Percentiles rank a stretch among this genome's conserved stretches.
Conservation (phyloP, 2,329 filamentous ascomycete genomes). For the Alternaria postmessia region DNA sequence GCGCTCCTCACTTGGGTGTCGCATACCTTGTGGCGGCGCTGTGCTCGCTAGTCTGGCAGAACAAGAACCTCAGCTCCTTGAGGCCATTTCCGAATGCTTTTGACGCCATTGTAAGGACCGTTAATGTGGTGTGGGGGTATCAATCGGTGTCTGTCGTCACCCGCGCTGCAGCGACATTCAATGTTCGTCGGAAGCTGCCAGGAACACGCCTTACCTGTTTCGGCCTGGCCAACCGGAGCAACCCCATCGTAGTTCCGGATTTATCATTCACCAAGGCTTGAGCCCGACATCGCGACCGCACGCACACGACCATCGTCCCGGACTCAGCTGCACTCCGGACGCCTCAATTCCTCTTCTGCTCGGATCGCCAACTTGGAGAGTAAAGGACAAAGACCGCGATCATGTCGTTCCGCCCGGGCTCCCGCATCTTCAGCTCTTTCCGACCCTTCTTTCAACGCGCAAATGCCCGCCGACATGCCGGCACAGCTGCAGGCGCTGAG, state of each 20-base stretch:
- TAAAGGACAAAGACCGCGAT: slow-evolving; percentile 29
- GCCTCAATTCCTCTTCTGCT: slow-evolving; percentile 51
- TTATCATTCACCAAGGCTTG: slow-evolving; percentile 22
- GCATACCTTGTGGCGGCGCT: slow-evolving; percentile 85
- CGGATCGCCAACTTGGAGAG: not conserved
- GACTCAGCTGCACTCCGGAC: not conserved
- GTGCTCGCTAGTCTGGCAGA: slow-evolving; percentile 93
- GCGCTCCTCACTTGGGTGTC: slow-evolving; percentile 7
- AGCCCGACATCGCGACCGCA: slow-evolving; percentile 27
- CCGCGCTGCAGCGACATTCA: slow-evolving; percentile 16
- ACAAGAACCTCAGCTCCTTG: slow-evolving; percentile 96
- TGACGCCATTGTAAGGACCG: slow-evolving; percentile 72
- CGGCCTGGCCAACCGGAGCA: slow-evolving; percentile 31
- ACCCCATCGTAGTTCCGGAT: slow-evolving; percentile 37
- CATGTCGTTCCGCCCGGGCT: slow-evolving; percentile 66
- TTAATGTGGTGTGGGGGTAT: slow-evolving; percentile 11
- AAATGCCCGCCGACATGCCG: slow-evolving; percentile 70
- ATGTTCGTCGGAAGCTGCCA: slow-evolving; percentile 30
- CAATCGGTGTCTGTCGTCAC: slow-evolving; percentile 28
- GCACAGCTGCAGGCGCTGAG: slow-evolving; percentile 67
- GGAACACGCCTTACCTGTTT: slow-evolving; percentile 14
- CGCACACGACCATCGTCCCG: slow-evolving; percentile 5
- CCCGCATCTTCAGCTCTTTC: slow-evolving; percentile 65
- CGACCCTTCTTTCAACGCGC: slow-evolving; percentile 60
- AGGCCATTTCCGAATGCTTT: slow-evolving; percentile 88